Conservation (phyloP, 208 protist species). For the Naegleria gruberi region DNA sequence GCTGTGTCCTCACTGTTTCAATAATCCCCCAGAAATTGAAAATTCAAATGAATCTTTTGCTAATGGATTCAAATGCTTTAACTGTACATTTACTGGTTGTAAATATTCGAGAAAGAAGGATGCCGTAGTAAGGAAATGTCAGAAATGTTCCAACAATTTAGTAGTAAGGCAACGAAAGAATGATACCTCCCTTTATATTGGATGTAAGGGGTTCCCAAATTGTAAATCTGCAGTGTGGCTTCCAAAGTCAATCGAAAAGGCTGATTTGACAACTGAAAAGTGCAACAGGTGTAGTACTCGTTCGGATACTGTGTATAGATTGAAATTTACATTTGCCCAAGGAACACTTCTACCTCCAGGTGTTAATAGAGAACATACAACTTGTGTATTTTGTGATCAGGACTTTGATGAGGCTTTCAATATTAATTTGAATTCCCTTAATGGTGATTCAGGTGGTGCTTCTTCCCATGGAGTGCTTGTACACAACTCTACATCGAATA, state of each 20-base stretch:
- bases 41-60: background rate
- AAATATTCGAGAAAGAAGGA: background rate
- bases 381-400: background rate
- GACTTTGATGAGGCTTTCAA: background rate
- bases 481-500: too few relatives aligned
- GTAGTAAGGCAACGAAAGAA: background rate
- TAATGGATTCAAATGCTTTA: background rate
- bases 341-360: background rate
- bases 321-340: background rate
- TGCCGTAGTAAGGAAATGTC: background rate
- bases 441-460: background rate
- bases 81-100: background rate
- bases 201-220: background rate
- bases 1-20: slow-evolving; percentile 65
- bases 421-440: background rate
- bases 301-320: background rate
- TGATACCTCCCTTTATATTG: background rate
- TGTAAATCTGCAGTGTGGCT: background rate
- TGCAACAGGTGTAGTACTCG: background rate
- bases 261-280: background rate
- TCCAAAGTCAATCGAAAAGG: background rate
- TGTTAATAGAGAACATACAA: background rate
- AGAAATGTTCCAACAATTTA: background rate
- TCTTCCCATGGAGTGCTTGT: background rate
- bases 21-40: slow-evolving; percentile 44